phyloP scores from a whole-genome alignment of 495 filamentous ascomycete genomes.

The Clohesyomyces aquaticus region DNA sequence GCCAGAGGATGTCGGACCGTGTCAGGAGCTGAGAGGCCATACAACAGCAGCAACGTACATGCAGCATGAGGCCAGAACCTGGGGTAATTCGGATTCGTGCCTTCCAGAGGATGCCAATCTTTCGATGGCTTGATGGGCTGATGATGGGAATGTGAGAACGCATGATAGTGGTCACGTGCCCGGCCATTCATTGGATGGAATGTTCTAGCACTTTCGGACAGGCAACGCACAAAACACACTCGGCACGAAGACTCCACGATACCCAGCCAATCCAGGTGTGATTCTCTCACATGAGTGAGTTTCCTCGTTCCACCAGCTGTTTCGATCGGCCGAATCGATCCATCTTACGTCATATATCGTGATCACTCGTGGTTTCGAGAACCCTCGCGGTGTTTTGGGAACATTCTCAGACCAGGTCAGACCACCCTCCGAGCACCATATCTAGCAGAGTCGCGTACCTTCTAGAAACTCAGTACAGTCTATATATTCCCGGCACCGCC shows the following conservation, averaged over 20 bases:
- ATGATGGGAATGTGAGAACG: not conserved
- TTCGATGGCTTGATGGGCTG: not conserved
- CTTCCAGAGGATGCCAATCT: not conserved
- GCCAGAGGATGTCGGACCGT: too few species aligned
- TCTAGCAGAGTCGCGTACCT: slow-evolving; percentile 10
- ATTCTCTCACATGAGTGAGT: not conserved
- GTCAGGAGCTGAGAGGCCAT: too few species aligned
- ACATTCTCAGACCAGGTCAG: not conserved
- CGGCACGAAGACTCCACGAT: not conserved
- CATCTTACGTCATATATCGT: slow-evolving; percentile 5
- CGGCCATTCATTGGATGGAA: not conserved
- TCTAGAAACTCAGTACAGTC: slow-evolving; percentile 24
- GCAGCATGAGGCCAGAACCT: too few species aligned
- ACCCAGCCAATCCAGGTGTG: too few species aligned
- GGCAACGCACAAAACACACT: not conserved
- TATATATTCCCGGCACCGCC: slow-evolving; percentile 33
- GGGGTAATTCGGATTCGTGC: not conserved
- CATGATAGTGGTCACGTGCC: not conserved
- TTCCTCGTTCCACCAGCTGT: not conserved
- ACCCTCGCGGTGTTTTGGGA: not conserved
- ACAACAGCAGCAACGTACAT: too few species aligned
- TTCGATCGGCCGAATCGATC: not conserved
- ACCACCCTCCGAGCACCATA: not conserved
- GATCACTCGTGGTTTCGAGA: slow-evolving; percentile 10
- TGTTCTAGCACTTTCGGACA: not conserved